Conservation (phyloP, 1,284 basidiomycete species). For the Rugosomyces carneus region DNA sequence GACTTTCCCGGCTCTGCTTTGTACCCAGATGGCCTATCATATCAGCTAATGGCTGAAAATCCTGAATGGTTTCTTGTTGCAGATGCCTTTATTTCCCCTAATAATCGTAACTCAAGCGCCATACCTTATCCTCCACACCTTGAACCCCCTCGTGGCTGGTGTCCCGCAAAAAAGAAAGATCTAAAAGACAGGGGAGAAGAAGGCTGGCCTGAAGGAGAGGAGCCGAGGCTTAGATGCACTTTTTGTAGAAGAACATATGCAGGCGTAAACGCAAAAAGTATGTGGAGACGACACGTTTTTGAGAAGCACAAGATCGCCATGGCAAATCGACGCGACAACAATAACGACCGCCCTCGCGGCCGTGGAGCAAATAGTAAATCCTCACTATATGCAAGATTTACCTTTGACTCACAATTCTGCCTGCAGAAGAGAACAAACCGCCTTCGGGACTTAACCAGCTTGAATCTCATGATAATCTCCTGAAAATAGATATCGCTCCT, state of each 20-base stretch:
- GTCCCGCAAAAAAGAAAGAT: conserved; percentile 71
- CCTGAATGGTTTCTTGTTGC: conserved; percentile 72
- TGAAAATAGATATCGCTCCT: conserved; percentile 34
- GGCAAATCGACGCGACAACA: conserved; percentile 69
- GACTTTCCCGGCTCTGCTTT: conserved; percentile 53
- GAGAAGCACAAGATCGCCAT: conserved; percentile 84
- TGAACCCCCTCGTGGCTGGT: conserved; percentile 77
- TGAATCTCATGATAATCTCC: conserved; percentile 34
- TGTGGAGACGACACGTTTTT: conserved; percentile 81
- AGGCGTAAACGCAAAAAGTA: conserved; percentile 79
- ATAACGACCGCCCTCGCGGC: conserved; percentile 47
- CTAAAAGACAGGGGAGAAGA: conserved; percentile 56
- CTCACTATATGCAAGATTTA: conserved; percentile 20
- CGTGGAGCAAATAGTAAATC: conserved; percentile 55
- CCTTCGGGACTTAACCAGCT: conserved; percentile 21
- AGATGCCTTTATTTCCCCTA: conserved; percentile 51
- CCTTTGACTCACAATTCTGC: conserved; percentile 9
- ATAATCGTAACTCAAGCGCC: conserved; percentile 40
- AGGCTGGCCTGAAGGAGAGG: conserved; percentile 70
- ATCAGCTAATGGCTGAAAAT: conserved; percentile 60
- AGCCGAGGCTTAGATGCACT: conserved; percentile 70
- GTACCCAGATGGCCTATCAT: conserved; percentile 63
- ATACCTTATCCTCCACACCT: conserved; percentile 66
- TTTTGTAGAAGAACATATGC: conserved; percentile 76
- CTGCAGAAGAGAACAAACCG: conserved; percentile 41